Percentiles rank a stretch among this genome's conserved stretches.
phyloP scores from a whole-genome alignment of 345 rosid species.

The Linum lewisii region DNA sequence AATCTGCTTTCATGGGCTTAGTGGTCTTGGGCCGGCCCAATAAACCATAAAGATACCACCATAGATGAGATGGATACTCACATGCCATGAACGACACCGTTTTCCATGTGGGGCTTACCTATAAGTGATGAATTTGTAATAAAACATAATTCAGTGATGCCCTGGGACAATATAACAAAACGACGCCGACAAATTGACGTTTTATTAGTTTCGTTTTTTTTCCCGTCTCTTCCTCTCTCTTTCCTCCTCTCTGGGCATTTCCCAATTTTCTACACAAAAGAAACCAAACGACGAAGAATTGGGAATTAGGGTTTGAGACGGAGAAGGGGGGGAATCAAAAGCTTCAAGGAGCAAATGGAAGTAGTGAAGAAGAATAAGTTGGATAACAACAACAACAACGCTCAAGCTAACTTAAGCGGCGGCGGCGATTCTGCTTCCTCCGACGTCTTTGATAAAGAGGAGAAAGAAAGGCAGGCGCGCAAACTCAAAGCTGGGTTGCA shows the following conservation, averaged over 20 bases:
- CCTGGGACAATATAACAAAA: too few species aligned
- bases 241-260: neutral
- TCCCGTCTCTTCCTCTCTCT: neutral
- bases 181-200: too few species aligned
- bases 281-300: too few species aligned
- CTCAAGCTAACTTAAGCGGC: slow-evolving; percentile 1
- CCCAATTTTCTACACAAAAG: neutral
- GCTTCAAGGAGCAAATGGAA: slow-evolving; percentile 42
- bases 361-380: slow-evolving; percentile 50
- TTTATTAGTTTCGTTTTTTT: neutral
- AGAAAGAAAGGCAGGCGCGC: slow-evolving; percentile 61
- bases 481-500: slow-evolving; percentile 79
- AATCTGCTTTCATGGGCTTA: too few species aligned
- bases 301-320: neutral
- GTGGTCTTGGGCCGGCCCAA: too few species aligned
- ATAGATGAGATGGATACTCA: too few species aligned
- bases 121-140: too few species aligned
- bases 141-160: too few species aligned
- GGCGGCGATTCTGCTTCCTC: slow-evolving; percentile 24
- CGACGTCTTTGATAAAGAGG: slow-evolving; percentile 21
- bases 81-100: too few species aligned
- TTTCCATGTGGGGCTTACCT: too few species aligned
- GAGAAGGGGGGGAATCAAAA: too few species aligned
- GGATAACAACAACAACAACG: slow-evolving; percentile 32
- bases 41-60: too few species aligned